Conservation (phyloP, 805 yeast species). For the Scheffersomyces lignosus region DNA sequence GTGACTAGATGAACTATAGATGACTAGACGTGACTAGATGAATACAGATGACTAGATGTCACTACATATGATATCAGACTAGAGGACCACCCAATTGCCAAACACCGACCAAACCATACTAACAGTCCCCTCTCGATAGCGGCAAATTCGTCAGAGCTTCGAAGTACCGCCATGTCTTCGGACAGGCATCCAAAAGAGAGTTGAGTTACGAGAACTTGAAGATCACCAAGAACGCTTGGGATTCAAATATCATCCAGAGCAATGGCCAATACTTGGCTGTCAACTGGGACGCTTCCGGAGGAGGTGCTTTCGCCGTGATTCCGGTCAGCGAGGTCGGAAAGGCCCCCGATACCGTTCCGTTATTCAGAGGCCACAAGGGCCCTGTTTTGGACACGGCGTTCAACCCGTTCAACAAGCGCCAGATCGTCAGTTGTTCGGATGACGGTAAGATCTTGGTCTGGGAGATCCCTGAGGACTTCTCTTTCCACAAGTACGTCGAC, state of each 20-base stretch:
- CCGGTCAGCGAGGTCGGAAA: constrained; percentile 87
- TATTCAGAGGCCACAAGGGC: constrained; percentile 94
- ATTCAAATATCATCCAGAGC: constrained; percentile 82
- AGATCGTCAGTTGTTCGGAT: constrained; percentile 32
- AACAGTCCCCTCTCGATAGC: constrained; percentile 36
- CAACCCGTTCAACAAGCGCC: constrained; percentile 81
- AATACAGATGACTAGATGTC: too few relatives aligned
- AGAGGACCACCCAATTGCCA: too few relatives aligned
- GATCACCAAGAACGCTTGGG: constrained; percentile 93
- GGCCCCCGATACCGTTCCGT: constrained; percentile 88
- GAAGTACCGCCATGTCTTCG: constrained; percentile 93
- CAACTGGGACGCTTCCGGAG: constrained; percentile 94
- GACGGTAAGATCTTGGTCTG: constrained; percentile 69
- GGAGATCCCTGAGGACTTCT: constrained; percentile 82
- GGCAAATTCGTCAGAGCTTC: constrained; percentile 95
- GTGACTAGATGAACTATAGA: too few relatives aligned
- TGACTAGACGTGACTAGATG: too few relatives aligned
- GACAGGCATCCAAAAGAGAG: constrained; percentile 76
- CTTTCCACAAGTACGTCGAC: constrained; percentile 60
- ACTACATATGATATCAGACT: too few relatives aligned
- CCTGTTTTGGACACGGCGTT: constrained; percentile 94
- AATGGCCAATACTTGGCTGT: constrained; percentile 85
- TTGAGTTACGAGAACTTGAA: constrained; percentile 71
- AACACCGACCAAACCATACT: too few relatives aligned
- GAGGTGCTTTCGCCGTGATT: constrained; percentile 95